Conservation (phyloP, 768 basidiomycete species). For the Coprinellus aureogranulatus region DNA sequence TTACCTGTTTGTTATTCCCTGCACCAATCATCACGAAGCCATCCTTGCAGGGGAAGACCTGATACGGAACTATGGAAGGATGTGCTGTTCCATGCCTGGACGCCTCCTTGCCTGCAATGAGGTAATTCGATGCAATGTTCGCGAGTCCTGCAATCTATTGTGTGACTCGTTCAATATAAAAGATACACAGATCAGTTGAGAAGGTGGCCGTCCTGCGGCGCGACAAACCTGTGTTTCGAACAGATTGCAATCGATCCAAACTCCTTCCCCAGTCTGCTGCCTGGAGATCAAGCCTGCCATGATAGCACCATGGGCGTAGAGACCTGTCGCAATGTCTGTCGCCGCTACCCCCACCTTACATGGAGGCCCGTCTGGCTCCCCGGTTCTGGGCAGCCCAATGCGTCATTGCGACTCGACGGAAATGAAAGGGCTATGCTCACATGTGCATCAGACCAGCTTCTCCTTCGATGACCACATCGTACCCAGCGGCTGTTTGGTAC, state of each 20-base stretch:
- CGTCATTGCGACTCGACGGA: not conserved
- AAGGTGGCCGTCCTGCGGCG: not conserved
- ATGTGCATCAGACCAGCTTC: slow-evolving; percentile 96
- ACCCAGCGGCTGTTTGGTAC: slow-evolving; percentile 77
- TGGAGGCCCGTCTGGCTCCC: slow-evolving; percentile 81
- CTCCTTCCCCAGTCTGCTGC: slow-evolving; percentile 79
- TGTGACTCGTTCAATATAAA: too few relatives aligned
- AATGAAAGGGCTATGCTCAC: slow-evolving; percentile 38
- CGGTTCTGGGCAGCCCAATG: slow-evolving; percentile 57
- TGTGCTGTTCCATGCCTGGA: slow-evolving; percentile 88
- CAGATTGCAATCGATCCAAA: slow-evolving; percentile 89
- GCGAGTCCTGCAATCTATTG: slow-evolving; percentile 81
- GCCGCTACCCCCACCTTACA: slow-evolving; percentile 95
- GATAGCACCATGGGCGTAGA: slow-evolving; percentile 91
- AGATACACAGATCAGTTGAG: too few relatives aligned
- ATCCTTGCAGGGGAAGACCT: slow-evolving; percentile 83
- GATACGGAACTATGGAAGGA: slow-evolving; percentile 91
- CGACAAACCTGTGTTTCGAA: slow-evolving; percentile 81
- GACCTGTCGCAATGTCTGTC: slow-evolving; percentile 83
- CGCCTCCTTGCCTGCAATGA: slow-evolving; percentile 82
- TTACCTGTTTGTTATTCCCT: slow-evolving; percentile 83
- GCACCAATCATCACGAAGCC: slow-evolving; percentile 93
- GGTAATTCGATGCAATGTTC: slow-evolving; percentile 91
- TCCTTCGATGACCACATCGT: slow-evolving; percentile 83
- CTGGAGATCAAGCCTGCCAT: slow-evolving; percentile 86